phyloP scores from a whole-genome alignment of 805 yeast species.

The Kodamaea nitidulidarum region DNA sequence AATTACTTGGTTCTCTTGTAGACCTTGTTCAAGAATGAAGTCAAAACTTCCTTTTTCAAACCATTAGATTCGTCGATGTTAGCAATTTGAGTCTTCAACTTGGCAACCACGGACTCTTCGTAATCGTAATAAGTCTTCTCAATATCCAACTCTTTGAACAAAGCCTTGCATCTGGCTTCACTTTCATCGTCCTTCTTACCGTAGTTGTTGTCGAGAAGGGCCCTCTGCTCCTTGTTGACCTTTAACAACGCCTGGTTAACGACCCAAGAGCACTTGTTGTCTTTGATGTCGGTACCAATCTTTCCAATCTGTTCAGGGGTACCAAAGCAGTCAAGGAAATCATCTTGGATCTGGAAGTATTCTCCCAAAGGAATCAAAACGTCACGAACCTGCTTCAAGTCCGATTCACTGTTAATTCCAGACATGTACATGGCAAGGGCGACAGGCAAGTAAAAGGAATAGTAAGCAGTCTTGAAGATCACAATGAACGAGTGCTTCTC shows the following conservation, averaged over 20 bases:
- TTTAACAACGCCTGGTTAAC: slow-evolving; percentile 85
- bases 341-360: slow-evolving; percentile 98
- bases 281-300: slow-evolving; percentile 97
- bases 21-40: slow-evolving; percentile 81
- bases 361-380: slow-evolving; percentile 93
- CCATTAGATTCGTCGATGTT: slow-evolving; percentile 85
- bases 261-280: slow-evolving; percentile 98
- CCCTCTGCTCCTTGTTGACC: slow-evolving; percentile 77
- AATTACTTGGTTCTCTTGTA: slow-evolving; percentile 88
- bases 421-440: slow-evolving; percentile 94
- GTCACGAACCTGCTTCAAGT: slow-evolving; percentile 82
- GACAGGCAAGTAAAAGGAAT: slow-evolving; percentile 95
- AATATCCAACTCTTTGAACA: slow-evolving; percentile 72
- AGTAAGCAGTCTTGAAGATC: slow-evolving; percentile 94
- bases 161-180: slow-evolving; percentile 67
- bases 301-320: slow-evolving; percentile 97
- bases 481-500: slow-evolving; percentile 93
- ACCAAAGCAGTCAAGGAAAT: slow-evolving; percentile 94
- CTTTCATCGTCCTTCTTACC: slow-evolving; percentile 72
- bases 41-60: slow-evolving; percentile 82
- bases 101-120: slow-evolving; percentile 72
- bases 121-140: slow-evolving; percentile 69
- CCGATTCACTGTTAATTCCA: slow-evolving; percentile 65
- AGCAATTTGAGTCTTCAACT: slow-evolving; percentile 63
- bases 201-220: slow-evolving; percentile 78